A percentile compares a stretch with the other conserved stretches of the same genome.
phyloP scores from a whole-genome alignment of 768 basidiomycete species.

The Termitomyces sp. region DNA sequence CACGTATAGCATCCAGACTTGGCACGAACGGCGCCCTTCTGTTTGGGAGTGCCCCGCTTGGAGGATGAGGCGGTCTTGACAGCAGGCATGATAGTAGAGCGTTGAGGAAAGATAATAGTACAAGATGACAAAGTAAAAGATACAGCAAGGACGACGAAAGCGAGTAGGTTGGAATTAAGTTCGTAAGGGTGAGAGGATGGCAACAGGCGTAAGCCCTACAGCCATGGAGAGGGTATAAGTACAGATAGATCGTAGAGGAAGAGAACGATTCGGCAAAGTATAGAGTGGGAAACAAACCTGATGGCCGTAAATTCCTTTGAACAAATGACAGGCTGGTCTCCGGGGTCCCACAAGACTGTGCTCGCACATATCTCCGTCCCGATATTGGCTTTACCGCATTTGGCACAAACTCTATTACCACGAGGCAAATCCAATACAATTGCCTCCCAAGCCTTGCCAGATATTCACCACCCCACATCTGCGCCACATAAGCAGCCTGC shows the following conservation, averaged over 20 bases:
- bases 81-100: slow-evolving; percentile 33
- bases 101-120: slow-evolving; percentile 15
- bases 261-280: slow-evolving; percentile 18
- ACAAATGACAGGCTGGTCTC: slow-evolving; percentile 12
- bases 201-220: slow-evolving; percentile 14
- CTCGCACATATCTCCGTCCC: slow-evolving; percentile 1
- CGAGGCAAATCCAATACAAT: slow-evolving; percentile 14
- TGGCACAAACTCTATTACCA: not conserved
- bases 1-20: slow-evolving; percentile 91
- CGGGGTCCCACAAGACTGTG: slow-evolving; percentile 17
- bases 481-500: slow-evolving; percentile 14
- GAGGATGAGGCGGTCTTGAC: slow-evolving; percentile 40
- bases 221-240: slow-evolving; percentile 35
- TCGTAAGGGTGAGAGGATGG: slow-evolving; percentile 17
- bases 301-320: slow-evolving; percentile 7
- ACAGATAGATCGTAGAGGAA: slow-evolving; percentile 24
- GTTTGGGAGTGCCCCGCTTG: slow-evolving; percentile 59
- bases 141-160: not conserved
- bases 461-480: not conserved
- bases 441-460: slow-evolving; percentile 1
- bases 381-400: not conserved
- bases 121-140: slow-evolving; percentile 7
- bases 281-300: slow-evolving; percentile 16
- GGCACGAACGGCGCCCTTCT: slow-evolving; percentile 79
- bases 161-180: slow-evolving; percentile 9